Conservation (phyloP, 2,329 filamentous ascomycete genomes). For the Epichloe gansuensis region DNA sequence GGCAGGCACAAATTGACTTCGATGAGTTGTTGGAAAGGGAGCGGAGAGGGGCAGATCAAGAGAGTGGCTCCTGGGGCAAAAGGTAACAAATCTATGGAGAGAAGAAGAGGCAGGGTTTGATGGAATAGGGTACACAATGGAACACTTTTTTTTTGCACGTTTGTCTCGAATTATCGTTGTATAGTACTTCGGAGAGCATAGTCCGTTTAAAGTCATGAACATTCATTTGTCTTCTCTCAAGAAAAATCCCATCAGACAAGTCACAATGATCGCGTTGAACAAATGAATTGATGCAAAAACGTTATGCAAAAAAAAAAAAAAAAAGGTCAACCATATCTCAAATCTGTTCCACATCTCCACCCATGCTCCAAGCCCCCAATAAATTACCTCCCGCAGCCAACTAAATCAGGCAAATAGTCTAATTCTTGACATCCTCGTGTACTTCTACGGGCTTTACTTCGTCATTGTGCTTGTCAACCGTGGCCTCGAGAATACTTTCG, state of each 20-base stretch:
- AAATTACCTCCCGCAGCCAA: neutral
- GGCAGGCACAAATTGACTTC: slow-evolving; percentile 37
- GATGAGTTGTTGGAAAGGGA: slow-evolving; percentile 36
- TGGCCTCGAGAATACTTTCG: slow-evolving; percentile 28
- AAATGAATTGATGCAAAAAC: neutral
- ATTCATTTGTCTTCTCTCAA: neutral
- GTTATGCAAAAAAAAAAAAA: neutral
- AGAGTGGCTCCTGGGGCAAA: slow-evolving; percentile 14
- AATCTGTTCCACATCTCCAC: neutral
- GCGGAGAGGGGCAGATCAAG: slow-evolving; percentile 19
- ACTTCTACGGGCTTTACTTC: slow-evolving; percentile 23
- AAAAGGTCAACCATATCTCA: neutral
- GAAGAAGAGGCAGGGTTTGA: neutral
- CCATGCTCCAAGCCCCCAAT: neutral
- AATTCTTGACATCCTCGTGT: slow-evolving; percentile 21
- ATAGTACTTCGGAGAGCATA: neutral
- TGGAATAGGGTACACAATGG: neutral
- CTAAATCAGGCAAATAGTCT: neutral
- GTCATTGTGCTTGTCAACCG: slow-evolving; percentile 22
- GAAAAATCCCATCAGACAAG: neutral
- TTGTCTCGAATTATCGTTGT: neutral
- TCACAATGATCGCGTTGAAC: neutral
- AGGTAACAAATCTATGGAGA: slow-evolving; percentile 5
- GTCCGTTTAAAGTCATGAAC: neutral
- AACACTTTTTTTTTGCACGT: neutral